phyloP scores from a whole-genome alignment of 164 flowering plant genomes.

The Macadamia tetraphylla region DNA sequence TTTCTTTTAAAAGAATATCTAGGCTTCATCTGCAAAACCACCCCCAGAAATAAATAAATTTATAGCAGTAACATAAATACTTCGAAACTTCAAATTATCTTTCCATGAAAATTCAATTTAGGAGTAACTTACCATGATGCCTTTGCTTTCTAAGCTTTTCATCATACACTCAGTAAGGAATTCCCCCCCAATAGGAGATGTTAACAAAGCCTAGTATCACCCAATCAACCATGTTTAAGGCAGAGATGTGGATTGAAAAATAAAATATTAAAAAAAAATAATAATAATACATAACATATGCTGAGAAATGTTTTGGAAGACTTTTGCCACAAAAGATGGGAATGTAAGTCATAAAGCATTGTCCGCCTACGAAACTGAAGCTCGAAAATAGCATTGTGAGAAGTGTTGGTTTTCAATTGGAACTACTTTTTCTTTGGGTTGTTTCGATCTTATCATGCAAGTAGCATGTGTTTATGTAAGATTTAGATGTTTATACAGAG shows the following conservation, averaged over 20 bases:
- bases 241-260: no score
- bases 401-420: no score
- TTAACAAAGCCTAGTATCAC: constrained; percentile 58
- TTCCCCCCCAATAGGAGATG: constrained; percentile 95
- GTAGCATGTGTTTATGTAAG: no score
- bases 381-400: no score
- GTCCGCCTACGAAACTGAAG: no score
- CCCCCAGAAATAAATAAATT: constrained; percentile 5
- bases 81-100: constrained; percentile 3
- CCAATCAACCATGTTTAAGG: constrained; percentile 8
- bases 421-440: no score
- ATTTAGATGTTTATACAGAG: no score
- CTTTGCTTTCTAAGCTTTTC: constrained; percentile 96
- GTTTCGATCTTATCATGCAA: no score
- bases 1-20: constrained; percentile 87
- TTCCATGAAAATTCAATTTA: not conserved
- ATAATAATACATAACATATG: not conserved
- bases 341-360: no score
- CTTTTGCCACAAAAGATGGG: no score
- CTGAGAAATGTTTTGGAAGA: constrained; percentile 1
- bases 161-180: constrained; percentile 82
- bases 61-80: constrained; percentile 4
- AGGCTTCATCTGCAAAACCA: constrained; percentile 66
- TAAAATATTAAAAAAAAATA: no score
- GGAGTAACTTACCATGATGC: constrained; percentile 49